Evolutionary conservation across 768 basidiomycete species (phyloP), one percentile per base, ranked within the genome.

Genomic region (Termitomyces sp.): DNA sequence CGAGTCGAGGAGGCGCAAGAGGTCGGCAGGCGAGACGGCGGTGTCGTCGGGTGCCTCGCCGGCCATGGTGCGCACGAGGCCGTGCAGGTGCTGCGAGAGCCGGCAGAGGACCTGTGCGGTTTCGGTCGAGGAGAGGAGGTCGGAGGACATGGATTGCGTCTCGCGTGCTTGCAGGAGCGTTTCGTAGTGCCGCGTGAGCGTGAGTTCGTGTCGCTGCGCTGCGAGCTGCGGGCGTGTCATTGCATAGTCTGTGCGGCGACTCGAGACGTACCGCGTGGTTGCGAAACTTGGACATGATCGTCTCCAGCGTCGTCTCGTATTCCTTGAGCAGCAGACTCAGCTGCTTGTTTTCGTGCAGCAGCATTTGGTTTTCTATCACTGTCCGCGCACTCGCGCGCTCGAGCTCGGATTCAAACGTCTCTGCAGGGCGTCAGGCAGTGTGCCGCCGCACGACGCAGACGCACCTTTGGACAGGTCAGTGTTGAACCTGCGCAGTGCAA

Each of bases 341-440:
- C 68, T 98, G 96, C 70, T 92, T 94, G 77, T 99, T 98, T 73
- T 99, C 97, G 60, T 98, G 88, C 50, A 91, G 76, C 1, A 99
- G 75, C 0, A 86, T 82, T 66, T 97, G 95, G 69, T 98, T 98
- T 72, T 99, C 97, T 57, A 96, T 86, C 47, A 98, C 84, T 42
- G 93, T 83, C 62, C 90, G 87, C 8, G 96, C 92, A 67, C 94
- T 95, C 68, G 81, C 79, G 29, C 92, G 84, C 72, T 99, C 97
- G 3, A 98, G 75, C 69, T 96, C 95, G 3, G 93, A 92, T 64
- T 94, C 87, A 72, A 98, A 97, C 8, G 80, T 73, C 78, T 98
- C 97, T 99, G 70, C 73, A 65, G 22, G 24, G 18, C 24, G 36
- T 45, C 39, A 51, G 18, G 39, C 46, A 24, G 15, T 8, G 28